These are phyloP conservation scores for Aotearoamyces nothofagi DNA, from an alignment of 2,329 filamentous ascomycete species.

Conservation along the genomic window DNA sequence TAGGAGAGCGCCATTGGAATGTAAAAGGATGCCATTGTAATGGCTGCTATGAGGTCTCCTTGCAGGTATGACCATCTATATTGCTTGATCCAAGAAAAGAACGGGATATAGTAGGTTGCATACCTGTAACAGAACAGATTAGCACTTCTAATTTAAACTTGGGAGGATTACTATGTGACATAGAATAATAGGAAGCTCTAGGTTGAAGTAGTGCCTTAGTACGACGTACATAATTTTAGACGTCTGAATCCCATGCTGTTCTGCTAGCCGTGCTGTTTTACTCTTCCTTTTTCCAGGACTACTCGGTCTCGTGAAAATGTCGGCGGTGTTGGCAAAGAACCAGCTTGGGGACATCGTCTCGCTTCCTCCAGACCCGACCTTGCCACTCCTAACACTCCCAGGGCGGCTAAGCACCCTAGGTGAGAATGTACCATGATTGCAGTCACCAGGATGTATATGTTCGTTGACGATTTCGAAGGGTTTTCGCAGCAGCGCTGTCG, in stretches of 20 bases:
- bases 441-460: slow-evolving; percentile 24
- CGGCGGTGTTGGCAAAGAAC: no score
- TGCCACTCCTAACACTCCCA: background rate
- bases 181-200: background rate
- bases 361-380: slow-evolving; percentile 15
- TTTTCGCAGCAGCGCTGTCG: slow-evolving; percentile 34
- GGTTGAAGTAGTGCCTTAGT: background rate
- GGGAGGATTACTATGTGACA: background rate
- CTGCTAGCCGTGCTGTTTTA: slow-evolving; percentile 56
- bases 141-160: background rate
- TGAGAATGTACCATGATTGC: slow-evolving; percentile 58
- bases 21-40: slow-evolving; percentile 98
- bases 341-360: slow-evolving; percentile 22
- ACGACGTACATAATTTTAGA: slow-evolving; percentile 56
- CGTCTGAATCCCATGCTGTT: slow-evolving; percentile 59
- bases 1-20: slow-evolving; percentile 93
- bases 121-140: slow-evolving; percentile 47
- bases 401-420: slow-evolving; percentile 3
- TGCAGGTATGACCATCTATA: slow-evolving; percentile 71
- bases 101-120: slow-evolving; percentile 82
- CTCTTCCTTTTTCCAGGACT: slow-evolving; percentile 43
- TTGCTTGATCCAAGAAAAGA: slow-evolving; percentile 78
- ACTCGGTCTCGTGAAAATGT: background rate
- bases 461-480: slow-evolving; percentile 13
- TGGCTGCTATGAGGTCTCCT: slow-evolving; percentile 73